Evolutionary conservation across 148 eudicot genomes (phyloP).

Genomic region (Hydrangea macrophylla): DNA sequence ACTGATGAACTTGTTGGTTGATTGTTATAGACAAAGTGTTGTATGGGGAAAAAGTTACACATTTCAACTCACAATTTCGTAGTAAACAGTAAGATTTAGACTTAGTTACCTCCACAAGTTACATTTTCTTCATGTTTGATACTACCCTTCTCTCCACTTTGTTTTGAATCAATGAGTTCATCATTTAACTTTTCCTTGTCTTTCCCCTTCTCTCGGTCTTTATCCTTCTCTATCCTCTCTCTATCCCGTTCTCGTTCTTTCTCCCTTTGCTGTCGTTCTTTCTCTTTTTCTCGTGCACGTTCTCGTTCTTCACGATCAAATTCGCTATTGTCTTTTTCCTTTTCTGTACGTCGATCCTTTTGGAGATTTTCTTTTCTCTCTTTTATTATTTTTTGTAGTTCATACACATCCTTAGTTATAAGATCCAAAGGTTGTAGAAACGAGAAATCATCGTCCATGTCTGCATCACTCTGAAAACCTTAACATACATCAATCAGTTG

Average conservation of each 20-base stretch:
- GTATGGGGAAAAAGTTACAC: conserved; percentile 1
- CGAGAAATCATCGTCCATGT: conserved; percentile 60
- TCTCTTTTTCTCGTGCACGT: conserved; percentile 33
- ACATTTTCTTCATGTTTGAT: conserved; percentile 33
- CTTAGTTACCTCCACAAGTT: conserved; percentile 41
- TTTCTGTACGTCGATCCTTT: conserved; percentile 35
- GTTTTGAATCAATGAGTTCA: conserved; percentile 28
- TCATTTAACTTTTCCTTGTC: conserved; percentile 37
- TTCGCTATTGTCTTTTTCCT: conserved; percentile 34
- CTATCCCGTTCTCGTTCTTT: conserved; percentile 44
- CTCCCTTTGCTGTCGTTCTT: conserved; percentile 39
- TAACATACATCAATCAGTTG: conserved; percentile 15
- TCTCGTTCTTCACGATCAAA: conserved; percentile 32
- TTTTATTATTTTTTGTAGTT: conserved; percentile 52
- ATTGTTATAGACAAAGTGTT: neutral
- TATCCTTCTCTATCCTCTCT: conserved; percentile 35
- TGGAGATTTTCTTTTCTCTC: conserved; percentile 41
- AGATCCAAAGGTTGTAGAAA: conserved; percentile 68
- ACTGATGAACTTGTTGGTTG: neutral
- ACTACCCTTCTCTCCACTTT: conserved; percentile 28
- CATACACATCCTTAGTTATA: conserved; percentile 61
- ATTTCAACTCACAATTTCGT: neutral
- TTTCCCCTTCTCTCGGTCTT: conserved; percentile 30
- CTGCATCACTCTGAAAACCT: conserved; percentile 49
- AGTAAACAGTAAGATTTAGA: neutral